phyloP scores from a whole-genome alignment of 2,329 filamentous ascomycete genomes.

The Fusarium palustre region DNA sequence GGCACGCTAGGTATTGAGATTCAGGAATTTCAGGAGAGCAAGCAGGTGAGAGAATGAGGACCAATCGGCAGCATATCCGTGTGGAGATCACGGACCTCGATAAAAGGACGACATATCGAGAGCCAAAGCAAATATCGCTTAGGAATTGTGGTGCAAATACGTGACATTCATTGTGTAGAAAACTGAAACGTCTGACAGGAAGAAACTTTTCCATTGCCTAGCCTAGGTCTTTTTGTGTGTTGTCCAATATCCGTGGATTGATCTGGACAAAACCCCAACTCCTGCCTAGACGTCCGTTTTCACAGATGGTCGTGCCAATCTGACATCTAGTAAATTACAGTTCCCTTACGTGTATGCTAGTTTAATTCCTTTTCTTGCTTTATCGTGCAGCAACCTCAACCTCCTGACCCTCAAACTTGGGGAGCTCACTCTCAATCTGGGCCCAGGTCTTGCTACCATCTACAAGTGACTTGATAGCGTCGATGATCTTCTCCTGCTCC shows the following conservation, averaged over 20 bases:
- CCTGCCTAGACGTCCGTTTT: slow-evolving; percentile 13
- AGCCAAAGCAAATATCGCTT: not conserved
- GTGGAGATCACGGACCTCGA: not conserved
- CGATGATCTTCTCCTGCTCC: slow-evolving; percentile 81
- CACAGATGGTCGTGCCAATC: slow-evolving; percentile 11
- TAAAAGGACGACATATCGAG: slow-evolving; percentile 1
- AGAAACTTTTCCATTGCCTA: slow-evolving; percentile 18
- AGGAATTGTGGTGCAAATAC: not conserved
- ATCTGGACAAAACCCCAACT: slow-evolving; percentile 25
- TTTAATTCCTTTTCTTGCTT: slow-evolving; percentile 20
- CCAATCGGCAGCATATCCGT: slow-evolving; percentile 6
- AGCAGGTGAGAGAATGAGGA: not conserved
- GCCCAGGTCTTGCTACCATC: slow-evolving; percentile 67
- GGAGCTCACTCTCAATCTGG: slow-evolving; percentile 81
- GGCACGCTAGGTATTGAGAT: slow-evolving; percentile 11
- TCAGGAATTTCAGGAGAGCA: slow-evolving; percentile 20
- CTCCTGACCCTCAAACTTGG: slow-evolving; percentile 85
- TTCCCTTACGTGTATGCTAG: slow-evolving; percentile 17
- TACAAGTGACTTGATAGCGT: slow-evolving; percentile 72
- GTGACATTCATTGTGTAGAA: not conserved
- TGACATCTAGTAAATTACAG: slow-evolving; percentile 43
- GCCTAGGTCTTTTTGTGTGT: slow-evolving; percentile 15
- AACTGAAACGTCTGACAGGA: not conserved
- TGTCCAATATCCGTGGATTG: slow-evolving; percentile 23
- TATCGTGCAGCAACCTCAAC: slow-evolving; percentile 58